phyloP scores from a whole-genome alignment of 2,329 filamentous ascomycete genomes.

The Verticillium albo-atrum region DNA sequence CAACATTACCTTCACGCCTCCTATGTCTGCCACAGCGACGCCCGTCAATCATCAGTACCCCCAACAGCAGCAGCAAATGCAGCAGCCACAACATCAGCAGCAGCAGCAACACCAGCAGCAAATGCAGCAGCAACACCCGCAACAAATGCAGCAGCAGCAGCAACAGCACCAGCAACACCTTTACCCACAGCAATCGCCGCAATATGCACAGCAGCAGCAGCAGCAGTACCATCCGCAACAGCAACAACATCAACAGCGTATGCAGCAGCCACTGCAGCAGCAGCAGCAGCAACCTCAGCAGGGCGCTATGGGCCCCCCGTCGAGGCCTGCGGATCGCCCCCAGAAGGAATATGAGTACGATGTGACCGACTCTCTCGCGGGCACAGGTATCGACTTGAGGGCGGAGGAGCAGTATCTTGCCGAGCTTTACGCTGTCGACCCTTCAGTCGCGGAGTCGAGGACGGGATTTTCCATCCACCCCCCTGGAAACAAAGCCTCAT shows the following conservation, averaged over 20 bases:
- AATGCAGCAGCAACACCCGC: conserved; percentile 12
- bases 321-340: conserved; percentile 56
- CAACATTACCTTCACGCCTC: conserved; percentile 13
- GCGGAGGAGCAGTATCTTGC: conserved; percentile 83
- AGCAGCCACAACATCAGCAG: background rate
- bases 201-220: background rate
- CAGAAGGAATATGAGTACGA: conserved; percentile 65
- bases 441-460: conserved; percentile 39
- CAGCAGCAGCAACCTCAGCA: conserved; percentile 20
- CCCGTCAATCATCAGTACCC: background rate
- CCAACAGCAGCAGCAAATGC: background rate
- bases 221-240: conserved; percentile 4
- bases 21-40: background rate
- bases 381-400: conserved; percentile 80
- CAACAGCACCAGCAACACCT: conserved; percentile 1
- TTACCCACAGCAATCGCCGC: background rate
- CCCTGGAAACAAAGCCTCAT: conserved; percentile 49
- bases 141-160: conserved; percentile 5
- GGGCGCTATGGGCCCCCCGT: conserved; percentile 53
- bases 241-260: background rate
- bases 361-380: conserved; percentile 76
- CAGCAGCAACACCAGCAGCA: background rate
- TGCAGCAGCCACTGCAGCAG: conserved; percentile 3
- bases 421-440: conserved; percentile 53
- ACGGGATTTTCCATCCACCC: conserved; percentile 52